Evolutionary conservation across 495 filamentous ascomycete species (phyloP).

Genomic region (Saxophila tyrrhenica): DNA sequence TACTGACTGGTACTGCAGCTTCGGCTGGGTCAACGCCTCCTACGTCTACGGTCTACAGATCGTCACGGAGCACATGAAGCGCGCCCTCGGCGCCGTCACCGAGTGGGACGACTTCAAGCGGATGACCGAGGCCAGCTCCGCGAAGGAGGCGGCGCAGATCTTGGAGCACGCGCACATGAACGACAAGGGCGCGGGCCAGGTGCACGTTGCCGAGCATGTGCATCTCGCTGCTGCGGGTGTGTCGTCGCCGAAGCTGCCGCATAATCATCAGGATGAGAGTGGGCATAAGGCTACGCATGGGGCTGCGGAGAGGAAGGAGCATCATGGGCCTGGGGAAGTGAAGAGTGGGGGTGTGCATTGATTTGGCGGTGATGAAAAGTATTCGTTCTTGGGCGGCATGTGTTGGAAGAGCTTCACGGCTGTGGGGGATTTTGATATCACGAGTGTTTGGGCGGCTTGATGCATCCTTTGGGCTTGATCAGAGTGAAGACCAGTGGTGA

Average conservation of each 20-base stretch:
- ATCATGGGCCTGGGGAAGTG: background rate
- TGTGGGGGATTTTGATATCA: background rate
- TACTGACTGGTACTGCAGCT: constrained; percentile 40
- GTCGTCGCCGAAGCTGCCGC: background rate
- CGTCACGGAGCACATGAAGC: constrained; percentile 69
- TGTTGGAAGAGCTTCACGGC: background rate
- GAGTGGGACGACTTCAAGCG: constrained; percentile 64
- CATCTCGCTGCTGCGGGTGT: background rate
- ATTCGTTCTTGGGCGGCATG: background rate
- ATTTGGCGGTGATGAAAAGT: background rate
- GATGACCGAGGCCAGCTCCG: constrained; percentile 30
- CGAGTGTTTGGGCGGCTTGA: background rate
- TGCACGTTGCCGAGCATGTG: background rate
- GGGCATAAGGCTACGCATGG: background rate
- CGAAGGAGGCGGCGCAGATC: background rate
- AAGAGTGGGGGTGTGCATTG: background rate
- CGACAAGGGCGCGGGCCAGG: background rate
- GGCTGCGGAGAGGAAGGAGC: background rate
- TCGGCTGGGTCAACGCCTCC: constrained; percentile 97
- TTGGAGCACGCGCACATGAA: background rate
- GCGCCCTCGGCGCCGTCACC: constrained; percentile 73
- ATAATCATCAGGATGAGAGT: background rate
- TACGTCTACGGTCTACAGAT: constrained; percentile 83
- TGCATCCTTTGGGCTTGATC: background rate
- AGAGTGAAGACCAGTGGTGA: too few species aligned